Base-by-base conservation (phyloP, 2,329 filamentous ascomycete species). In the Neurospora crassa region DNA sequence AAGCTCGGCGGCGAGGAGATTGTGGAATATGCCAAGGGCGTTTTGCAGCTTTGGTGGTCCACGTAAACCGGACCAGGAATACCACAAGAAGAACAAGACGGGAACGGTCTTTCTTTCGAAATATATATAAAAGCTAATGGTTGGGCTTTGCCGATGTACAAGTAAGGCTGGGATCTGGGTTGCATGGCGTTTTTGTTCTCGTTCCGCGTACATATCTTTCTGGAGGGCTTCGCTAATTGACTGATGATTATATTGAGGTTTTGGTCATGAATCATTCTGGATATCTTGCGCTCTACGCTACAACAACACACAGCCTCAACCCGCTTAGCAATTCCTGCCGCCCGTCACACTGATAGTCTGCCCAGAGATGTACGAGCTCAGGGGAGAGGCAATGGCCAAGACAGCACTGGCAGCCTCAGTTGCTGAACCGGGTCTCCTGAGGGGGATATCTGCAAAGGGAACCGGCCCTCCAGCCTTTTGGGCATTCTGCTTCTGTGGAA, bases 1-100 rank as follows among this genome's bases (percentile, higher is more conserved):
- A 99, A 98, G 86, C 86, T 99, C 70, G 94, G 95, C 34, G 93
- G 93, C 0, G 91, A 94, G 78, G 96, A 99, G 86, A 97, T 99
- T 82, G 92, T 96, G 71, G 93, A 97, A 82, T 99, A 98, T 81
- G 90, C 94, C 69, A 97, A 97, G 85, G 92, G 92, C 3, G 91
- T 96, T 45, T 80, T 94, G 74, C 88, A 83, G 74, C 82, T 96
- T 76, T 96, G 92, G 92, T 77, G 76, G 76, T 72, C 74, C 47
- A 76, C 73, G 40, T 77, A 69, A 74, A 34, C 40, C 47, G 42
- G 20, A 18, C n/a, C 5, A 53, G 53, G 40, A 16, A n/a, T n/a
- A 16, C 24, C 29, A 3, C 67, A 11, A 68, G 14, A 40, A 40
- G 14, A 40, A 40, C 8, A 29, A 16, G 10, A 68, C 20, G 29